A percentile compares a stretch with the other conserved stretches of the same genome.
Conservation (phyloP, 1,284 basidiomycete genomes). For the Tremellales sp. region DNA sequence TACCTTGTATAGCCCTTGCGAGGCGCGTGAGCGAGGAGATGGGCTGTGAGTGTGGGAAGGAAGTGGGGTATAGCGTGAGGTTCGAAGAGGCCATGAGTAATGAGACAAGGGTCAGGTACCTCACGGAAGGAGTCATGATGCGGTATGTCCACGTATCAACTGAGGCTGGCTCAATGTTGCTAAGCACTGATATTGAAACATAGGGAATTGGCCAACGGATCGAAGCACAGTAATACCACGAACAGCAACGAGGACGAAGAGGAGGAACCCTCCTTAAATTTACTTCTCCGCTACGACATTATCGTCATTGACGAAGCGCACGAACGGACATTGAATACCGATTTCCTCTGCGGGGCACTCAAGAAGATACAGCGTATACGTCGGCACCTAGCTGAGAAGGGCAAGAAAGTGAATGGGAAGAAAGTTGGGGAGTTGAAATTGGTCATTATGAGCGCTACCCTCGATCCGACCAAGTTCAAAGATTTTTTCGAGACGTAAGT, state of each 20-base stretch:
- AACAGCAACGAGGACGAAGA: neutral
- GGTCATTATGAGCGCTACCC: slow-evolving; percentile 94
- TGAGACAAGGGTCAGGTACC: slow-evolving; percentile 77
- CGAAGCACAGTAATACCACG: neutral
- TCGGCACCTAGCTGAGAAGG: slow-evolving; percentile 54
- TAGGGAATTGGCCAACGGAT: slow-evolving; percentile 27
- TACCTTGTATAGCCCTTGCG: slow-evolving; percentile 91
- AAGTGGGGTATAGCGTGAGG: slow-evolving; percentile 91
- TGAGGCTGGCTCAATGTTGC: neutral
- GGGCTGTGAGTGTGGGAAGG: slow-evolving; percentile 61
- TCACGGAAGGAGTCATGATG: slow-evolving; percentile 95
- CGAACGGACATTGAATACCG: slow-evolving; percentile 89
- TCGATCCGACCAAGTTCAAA: slow-evolving; percentile 91
- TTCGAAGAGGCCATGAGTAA: slow-evolving; percentile 78
- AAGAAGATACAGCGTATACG: slow-evolving; percentile 78
- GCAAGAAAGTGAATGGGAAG: slow-evolving; percentile 32
- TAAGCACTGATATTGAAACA: neutral
- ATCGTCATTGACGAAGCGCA: slow-evolving; percentile 96
- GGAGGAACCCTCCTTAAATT: slow-evolving; percentile 22
- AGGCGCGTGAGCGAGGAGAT: slow-evolving; percentile 83
- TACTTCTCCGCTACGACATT: slow-evolving; percentile 80
- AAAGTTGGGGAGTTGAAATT: slow-evolving; percentile 63
- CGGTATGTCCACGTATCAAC: slow-evolving; percentile 64
- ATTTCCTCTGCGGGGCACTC: slow-evolving; percentile 85
- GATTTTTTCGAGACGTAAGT: slow-evolving; percentile 75